Base-by-base conservation (phyloP, 352 stramenopile species). In the Blastocystis sp. region DNA sequence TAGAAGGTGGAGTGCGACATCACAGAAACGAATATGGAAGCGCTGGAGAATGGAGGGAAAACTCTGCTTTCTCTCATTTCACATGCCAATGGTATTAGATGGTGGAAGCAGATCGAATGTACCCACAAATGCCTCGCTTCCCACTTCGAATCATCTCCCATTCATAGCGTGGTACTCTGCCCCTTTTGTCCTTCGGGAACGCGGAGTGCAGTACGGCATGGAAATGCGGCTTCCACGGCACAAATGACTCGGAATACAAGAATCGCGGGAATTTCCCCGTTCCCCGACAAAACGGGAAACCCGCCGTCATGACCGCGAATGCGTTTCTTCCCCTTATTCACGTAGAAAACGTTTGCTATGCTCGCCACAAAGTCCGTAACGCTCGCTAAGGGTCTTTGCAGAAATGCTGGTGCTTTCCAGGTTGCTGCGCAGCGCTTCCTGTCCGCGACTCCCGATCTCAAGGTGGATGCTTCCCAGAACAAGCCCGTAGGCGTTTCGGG, bases 21-120 rank as follows among this genome's bases (percentile, higher is more conserved):
- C 0, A 24, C 21, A 77, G 19, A 40, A 34, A 38, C n/a, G 11
- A 17, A 1, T 63, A 77, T 45, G 1, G 11, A 11, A 64, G 28
- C 28, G 28, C 28, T 34, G 28, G 28, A 34, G 28, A 9, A 64
- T 79, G 69, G 69, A 79, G 69, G 69, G 69, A 79, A 62, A 69
- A n/a, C 24, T 24, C 57, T 2, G 57, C 2, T 24, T 1, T 19
- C 57, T 24, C 57, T 63, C 2, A 24, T 69, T 40, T 42, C 24
- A 42, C n/a, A n/a, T n/a, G n/a, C 17, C 40, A 34, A 2, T 69
- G 6, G 1, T 2, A 28, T 69, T 0, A 69, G 40, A 69, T 28
- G 28, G 10, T 40, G 3, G 62, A 3, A 69, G 3, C n/a, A 69
- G 21, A 42, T 10, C 3, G 28, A 34, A 0, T 34, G 28, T 34